These are phyloP conservation scores for Gymnopilus junonius DNA, from an alignment of 768 basidiomycete species.

Conservation along the genomic window DNA sequence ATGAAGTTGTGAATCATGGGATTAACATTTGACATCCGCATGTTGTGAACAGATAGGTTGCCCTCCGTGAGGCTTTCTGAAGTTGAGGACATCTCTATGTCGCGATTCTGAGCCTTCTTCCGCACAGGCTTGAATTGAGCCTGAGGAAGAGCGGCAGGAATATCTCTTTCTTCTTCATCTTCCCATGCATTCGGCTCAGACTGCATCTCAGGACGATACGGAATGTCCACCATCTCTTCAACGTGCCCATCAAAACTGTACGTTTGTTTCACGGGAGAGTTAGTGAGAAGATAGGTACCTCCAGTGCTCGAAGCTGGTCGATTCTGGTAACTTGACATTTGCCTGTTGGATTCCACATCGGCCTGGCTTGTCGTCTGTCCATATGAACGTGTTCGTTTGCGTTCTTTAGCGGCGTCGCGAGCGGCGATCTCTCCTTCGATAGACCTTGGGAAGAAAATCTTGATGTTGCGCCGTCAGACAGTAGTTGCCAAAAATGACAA, in stretches of 20 bases:
- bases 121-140: slow-evolving; percentile 45
- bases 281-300: slow-evolving; percentile 38
- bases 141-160: slow-evolving; percentile 28
- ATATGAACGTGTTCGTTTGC: slow-evolving; percentile 37
- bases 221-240: slow-evolving; percentile 7
- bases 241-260: slow-evolving; percentile 25
- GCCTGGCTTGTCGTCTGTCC: slow-evolving; percentile 26
- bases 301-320: slow-evolving; percentile 13
- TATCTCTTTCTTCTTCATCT: slow-evolving; percentile 39
- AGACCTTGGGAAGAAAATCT: slow-evolving; percentile 89
- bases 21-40: slow-evolving; percentile 41
- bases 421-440: slow-evolving; percentile 65
- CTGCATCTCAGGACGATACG: slow-evolving; percentile 12
- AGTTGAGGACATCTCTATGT: slow-evolving; percentile 39
- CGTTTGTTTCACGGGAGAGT: slow-evolving; percentile 36
- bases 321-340: slow-evolving; percentile 20
- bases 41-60: slow-evolving; percentile 48
- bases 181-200: slow-evolving; percentile 18
- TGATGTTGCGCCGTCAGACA: not conserved
- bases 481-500: not conserved
- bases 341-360: slow-evolving; percentile 25
- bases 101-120: slow-evolving; percentile 35
- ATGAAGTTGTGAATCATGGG: slow-evolving; percentile 67
- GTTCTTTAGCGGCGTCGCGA: slow-evolving; percentile 49
- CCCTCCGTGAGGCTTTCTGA: slow-evolving; percentile 42